Evolutionary conservation across 108 stramenopile genomes (phyloP), one percentile per base, ranked within the genome.

Genomic region (Ochromonas danica): DNA sequence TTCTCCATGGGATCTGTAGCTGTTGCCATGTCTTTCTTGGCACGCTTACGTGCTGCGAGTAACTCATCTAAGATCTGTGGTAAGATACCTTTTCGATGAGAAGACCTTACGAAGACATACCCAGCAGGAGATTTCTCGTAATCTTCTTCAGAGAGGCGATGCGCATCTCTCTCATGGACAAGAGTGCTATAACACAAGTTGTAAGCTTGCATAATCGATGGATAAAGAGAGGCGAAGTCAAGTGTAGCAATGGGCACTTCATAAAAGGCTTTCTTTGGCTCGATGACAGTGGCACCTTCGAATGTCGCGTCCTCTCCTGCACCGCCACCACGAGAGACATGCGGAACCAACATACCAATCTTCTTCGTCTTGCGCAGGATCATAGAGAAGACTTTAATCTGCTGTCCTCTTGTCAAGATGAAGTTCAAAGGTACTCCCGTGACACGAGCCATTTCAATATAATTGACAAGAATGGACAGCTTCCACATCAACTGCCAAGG

Each of bases 311-410:
- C 95, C 38, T 78, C 82, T 43, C 78, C 81, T 10, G 91, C 92
- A 61, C 87, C 82, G 81, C 38, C 71, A 0, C 14, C 2, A 71
- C 94, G 94, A 79, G 88, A 83, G 62, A 98, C 81, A 10, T 95
- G 94, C 10, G 98, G 98, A 30, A 99, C 94, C 33, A 97, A 86
- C 70, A 99, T 82, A 38, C 94, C 88, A 41, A 90, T 92, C 39
- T 87, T 80, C 39, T 92, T 89, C 81, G 95, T 96, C 81, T 97
- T 97, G 60, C 98, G 88, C 78, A 96, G 82, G 81, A 99, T 92
- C 98, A 99, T 99, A 79, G 88, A 89, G 86, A 94, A 95, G 41
- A 99, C 98, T 86, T 99, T 99, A 88, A 99, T 98, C 89, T 99
- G 98, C 87, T 99, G 97, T 1, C 98, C 98, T 42, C 98, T 90